Percentiles rank a stretch among this genome's conserved stretches.
Conservation (phyloP, 1,139 yeast species). For the Debaryomyces coudertii region DNA sequence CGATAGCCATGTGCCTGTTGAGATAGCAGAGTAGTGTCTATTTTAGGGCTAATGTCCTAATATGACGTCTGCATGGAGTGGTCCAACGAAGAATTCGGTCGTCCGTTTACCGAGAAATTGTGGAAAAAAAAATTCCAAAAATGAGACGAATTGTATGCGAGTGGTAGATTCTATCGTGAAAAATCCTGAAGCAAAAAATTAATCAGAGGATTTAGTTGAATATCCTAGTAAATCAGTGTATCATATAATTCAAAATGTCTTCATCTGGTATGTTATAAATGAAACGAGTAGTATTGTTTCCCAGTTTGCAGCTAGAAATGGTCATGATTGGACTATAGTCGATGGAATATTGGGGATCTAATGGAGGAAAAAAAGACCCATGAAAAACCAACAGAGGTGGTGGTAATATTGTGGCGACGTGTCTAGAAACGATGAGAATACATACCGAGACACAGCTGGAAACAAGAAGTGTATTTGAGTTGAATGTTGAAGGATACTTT, state of each 20-base stretch:
- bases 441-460: not conserved
- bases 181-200: slow-evolving; percentile 8
- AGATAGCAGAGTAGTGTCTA: not conserved
- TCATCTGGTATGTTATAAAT: slow-evolving; percentile 31
- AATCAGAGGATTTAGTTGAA: slow-evolving; percentile 1
- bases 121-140: slow-evolving; percentile 4
- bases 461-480: not conserved
- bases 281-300: not conserved
- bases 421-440: not conserved
- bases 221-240: slow-evolving; percentile 14
- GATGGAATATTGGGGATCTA: not conserved
- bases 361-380: not conserved
- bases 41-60: slow-evolving; percentile 5
- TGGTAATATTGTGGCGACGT: not conserved
- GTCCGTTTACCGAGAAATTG: slow-evolving; percentile 1
- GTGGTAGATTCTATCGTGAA: slow-evolving; percentile 6
- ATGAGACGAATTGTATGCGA: slow-evolving; percentile 7
- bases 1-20: not conserved
- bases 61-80: no score
- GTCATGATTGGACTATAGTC: not conserved
- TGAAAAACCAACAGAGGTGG: not conserved
- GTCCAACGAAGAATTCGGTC: not conserved
- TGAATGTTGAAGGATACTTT: no score
- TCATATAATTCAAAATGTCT: slow-evolving; percentile 29
- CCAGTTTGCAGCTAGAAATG: not conserved